Evolutionary conservation across 208 protist species (phyloP).

Genomic region (Trypanosoma brucei): DNA sequence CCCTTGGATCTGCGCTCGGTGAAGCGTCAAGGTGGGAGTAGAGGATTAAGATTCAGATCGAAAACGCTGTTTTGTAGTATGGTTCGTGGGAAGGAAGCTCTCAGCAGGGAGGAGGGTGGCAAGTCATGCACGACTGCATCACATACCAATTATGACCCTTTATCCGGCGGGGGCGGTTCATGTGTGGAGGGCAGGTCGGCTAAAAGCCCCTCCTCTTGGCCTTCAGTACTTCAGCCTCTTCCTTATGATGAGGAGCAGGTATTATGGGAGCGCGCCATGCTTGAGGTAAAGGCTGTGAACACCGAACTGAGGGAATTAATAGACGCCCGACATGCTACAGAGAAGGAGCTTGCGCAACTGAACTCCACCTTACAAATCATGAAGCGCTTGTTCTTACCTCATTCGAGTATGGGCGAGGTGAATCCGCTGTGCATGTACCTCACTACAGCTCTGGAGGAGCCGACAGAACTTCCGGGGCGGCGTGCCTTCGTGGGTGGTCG

Average conservation of each 20-base stretch:
- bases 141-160: too few species aligned
- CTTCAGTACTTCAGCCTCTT: not conserved
- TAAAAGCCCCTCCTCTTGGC: not conserved
- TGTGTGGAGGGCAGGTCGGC: too few species aligned
- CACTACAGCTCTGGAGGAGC: slow-evolving; percentile 40
- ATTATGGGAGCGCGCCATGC: slow-evolving; percentile 51
- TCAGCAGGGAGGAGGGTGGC: too few species aligned
- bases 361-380: slow-evolving; percentile 35
- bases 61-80: too few species aligned
- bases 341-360: slow-evolving; percentile 27
- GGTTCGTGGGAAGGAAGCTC: too few species aligned
- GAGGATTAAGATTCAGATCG: too few species aligned
- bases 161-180: too few species aligned
- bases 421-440: slow-evolving; percentile 55
- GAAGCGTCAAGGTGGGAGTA: too few species aligned
- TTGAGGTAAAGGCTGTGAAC: slow-evolving; percentile 63
- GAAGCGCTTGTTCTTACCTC: slow-evolving; percentile 52
- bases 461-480: slow-evolving; percentile 44
- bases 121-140: too few species aligned
- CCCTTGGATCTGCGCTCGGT: too few species aligned
- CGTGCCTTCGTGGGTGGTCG: slow-evolving; percentile 37
- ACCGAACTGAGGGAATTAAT: slow-evolving; percentile 53
- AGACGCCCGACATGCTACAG: slow-evolving; percentile 28
- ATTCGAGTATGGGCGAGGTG: slow-evolving; percentile 29
- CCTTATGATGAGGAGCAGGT: slow-evolving; percentile 31